Conservation (phyloP, 2,329 filamentous ascomycete genomes). For the Xylaria sp. region DNA sequence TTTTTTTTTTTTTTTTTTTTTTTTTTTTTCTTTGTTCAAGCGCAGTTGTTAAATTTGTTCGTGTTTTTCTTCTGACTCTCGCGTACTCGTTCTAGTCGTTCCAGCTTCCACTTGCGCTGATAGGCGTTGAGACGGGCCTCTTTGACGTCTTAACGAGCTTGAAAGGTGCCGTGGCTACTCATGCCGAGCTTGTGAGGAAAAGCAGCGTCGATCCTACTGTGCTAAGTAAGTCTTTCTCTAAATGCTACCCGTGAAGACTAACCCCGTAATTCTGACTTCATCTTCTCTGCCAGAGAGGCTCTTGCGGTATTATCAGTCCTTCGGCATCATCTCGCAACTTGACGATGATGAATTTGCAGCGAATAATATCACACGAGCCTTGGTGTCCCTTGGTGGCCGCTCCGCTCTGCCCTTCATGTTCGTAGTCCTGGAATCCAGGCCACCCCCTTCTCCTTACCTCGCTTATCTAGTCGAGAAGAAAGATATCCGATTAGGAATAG, state of each 20-base stretch:
- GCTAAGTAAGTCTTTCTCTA: slow-evolving; percentile 34
- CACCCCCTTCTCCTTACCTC: background rate
- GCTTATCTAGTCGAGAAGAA: background rate
- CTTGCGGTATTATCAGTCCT: slow-evolving; percentile 43
- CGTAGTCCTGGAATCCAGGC: background rate
- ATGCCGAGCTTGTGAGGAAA: slow-evolving; percentile 27
- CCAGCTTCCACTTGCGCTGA: slow-evolving; percentile 32
- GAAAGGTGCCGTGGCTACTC: slow-evolving; percentile 18
- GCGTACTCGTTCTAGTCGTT: slow-evolving; percentile 19
- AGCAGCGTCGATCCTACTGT: slow-evolving; percentile 36
- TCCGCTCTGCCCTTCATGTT: slow-evolving; percentile 38
- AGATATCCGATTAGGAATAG: too few species aligned
- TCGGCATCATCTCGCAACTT: slow-evolving; percentile 40
- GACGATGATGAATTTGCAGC: slow-evolving; percentile 36
- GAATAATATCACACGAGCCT: slow-evolving; percentile 40
- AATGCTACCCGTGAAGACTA: background rate
- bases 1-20: background rate
- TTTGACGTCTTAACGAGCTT: slow-evolving; percentile 29
- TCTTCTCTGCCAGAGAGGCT: slow-evolving; percentile 34
- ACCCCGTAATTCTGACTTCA: background rate
- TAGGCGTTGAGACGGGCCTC: slow-evolving; percentile 34
- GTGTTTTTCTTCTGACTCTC: slow-evolving; percentile 6
- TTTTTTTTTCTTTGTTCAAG: background rate
- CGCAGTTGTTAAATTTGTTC: too few species aligned
- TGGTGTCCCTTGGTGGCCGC: slow-evolving; percentile 33